Base-by-base conservation (phyloP, 345 rosid genomes). In the Hevea brasiliensis region DNA sequence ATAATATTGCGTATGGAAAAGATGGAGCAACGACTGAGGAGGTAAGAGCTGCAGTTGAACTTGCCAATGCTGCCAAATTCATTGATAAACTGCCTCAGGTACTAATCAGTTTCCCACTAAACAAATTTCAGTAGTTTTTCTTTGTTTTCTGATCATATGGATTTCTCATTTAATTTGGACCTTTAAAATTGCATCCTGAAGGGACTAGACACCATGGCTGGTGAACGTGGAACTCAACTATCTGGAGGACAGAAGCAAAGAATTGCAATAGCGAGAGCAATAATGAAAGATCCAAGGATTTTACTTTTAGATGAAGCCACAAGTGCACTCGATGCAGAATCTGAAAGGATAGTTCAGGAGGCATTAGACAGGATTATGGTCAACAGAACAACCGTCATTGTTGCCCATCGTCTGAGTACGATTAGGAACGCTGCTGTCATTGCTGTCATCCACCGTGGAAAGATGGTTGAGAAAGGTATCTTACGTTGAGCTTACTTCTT, bases 161-260 rank as follows among this genome's bases (percentile, higher is more conserved):
- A 42, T 44, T 59, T 14, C 24, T 29, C 21, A 55, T 58, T 60
- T 60, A 12, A 26, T 29, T 60, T 41, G 26, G 37, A 64, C 45
- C 11, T 61, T 6, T 51, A 35, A 62, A 61, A 27, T 65, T 32
- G 21, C 23, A 37, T 37, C 3, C 47, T 32, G 37, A 2, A 88
- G 81, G 97, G 97, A 56, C 74, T 91, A 20, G 95, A 93, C 72
- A 93, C 93, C 3, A 83, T 88, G 97, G 97, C 84, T 4, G 98
- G 98, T 37, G 97, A 93, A 73, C 94, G 87, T 61, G 95, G 98
- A 48, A 84, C 90, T 18, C 95, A 89, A 76, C 86, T 93, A 42
- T 91, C 97, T 0, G 97, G 98, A 13, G 98, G 98, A 55, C 98
- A 93, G 68, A 93, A 93, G 79, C 98, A 93, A 79, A 87, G 98